Evolutionary conservation across 352 stramenopile species (phyloP), one percentile per base, ranked within the genome.

Genomic region (Globisporangium irregulare): DNA sequence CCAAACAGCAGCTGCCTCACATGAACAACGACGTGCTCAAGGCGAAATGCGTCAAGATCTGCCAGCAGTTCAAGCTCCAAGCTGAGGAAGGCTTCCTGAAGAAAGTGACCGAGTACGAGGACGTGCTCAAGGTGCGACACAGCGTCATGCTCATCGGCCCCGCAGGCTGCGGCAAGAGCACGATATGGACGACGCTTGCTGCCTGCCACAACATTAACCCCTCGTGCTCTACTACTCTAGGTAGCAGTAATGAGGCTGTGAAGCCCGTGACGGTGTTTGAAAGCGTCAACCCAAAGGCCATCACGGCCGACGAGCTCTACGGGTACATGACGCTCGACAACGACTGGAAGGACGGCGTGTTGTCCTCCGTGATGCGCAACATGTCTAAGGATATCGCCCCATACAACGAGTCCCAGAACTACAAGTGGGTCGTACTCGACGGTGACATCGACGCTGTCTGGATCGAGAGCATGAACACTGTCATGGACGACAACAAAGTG

Each of bases 291-390:
- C 97, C 97, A 0, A 99, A 99, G 72, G 72, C 93, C 14, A 91
- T 99, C 24, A 97, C 85, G 10, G 89, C 90, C 0, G 90, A 98
- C 64, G 94, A 98, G 72, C 70, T 98, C 18, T 98, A 97, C 68
- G 92, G 95, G 41, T 98, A 96, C 78, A 99, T 99, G 95, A 99
- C 94, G 22, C 79, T 99, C 3, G 87, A 97, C n/a, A 98, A 98
- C 59, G 97, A 99, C 80, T 99, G 96, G 96, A 98, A 98, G 75
- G 96, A 99, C 76, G 96, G 96, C 34, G 94, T 98, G 8, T 65
- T 99, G 25, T 98, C 91, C 20, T 97, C 96, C 25, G 96, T 99
- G 48, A 99, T 99, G 97, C 92, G 97, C 60, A 96, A 94, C 70
- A 99, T 99, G 97, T 92, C 91, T 57, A 99, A 98, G 68, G 97